phyloP scores from a whole-genome alignment of 495 filamentous ascomycete genomes.

The Geoglossum glabrum region DNA sequence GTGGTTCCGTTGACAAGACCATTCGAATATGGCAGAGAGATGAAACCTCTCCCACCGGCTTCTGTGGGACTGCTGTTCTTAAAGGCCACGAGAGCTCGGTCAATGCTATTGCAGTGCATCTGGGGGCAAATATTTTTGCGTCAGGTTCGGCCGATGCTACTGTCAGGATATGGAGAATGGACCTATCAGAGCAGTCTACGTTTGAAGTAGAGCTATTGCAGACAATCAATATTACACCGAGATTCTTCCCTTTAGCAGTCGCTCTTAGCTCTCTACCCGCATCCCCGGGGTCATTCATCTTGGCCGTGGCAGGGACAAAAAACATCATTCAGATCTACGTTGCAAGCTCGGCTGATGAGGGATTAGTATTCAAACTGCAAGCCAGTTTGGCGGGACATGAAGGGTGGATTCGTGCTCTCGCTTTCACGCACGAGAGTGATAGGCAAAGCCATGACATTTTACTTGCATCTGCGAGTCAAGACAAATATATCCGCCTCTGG shows the following conservation, averaged over 20 bases:
- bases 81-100: slow-evolving; percentile 52
- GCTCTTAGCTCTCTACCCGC: slow-evolving; percentile 38
- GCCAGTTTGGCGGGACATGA: slow-evolving; percentile 79
- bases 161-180: slow-evolving; percentile 54
- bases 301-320: slow-evolving; percentile 72
- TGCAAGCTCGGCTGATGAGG: slow-evolving; percentile 19
- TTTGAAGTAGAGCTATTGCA: slow-evolving; percentile 33
- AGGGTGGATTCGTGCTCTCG: slow-evolving; percentile 77
- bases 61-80: slow-evolving; percentile 25
- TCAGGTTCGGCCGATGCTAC: slow-evolving; percentile 68
- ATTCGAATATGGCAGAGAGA: slow-evolving; percentile 50
- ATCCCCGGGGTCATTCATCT: slow-evolving; percentile 28
- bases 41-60: slow-evolving; percentile 13
- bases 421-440: slow-evolving; percentile 47
- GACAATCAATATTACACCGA: slow-evolving; percentile 49
- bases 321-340: slow-evolving; percentile 60
- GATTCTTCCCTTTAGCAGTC: slow-evolving; percentile 60
- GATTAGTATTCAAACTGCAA: slow-evolving; percentile 41
- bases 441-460: slow-evolving; percentile 43
- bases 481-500: slow-evolving; percentile 95
- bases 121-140: slow-evolving; percentile 34
- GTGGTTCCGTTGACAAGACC: slow-evolving; percentile 63
- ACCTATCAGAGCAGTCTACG: slow-evolving; percentile 17
- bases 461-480: slow-evolving; percentile 85
- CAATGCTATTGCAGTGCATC: slow-evolving; percentile 50